These are phyloP conservation scores for Tarenaya hassleriana DNA, from an alignment of 345 rosid genomes.

Conservation along the genomic window DNA sequence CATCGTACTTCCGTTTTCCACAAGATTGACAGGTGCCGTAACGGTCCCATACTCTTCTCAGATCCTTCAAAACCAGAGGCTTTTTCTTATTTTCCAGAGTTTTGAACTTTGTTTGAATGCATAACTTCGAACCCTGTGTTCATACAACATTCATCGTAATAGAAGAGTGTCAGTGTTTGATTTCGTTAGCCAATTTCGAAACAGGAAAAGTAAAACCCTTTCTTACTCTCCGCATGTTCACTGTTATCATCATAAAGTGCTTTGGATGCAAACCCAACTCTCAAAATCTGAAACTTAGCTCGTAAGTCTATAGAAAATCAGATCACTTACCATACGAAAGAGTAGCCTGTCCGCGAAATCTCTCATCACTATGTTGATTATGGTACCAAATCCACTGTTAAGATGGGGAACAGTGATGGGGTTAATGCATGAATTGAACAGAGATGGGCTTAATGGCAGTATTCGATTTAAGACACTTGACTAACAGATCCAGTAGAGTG, in stretches of 20 bases:
- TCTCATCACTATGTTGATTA: slow-evolving; percentile 18
- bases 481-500: slow-evolving; percentile 9
- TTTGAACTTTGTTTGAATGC: slow-evolving; percentile 45
- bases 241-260: slow-evolving; percentile 1
- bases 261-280: not conserved
- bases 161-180: not conserved
- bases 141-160: not conserved
- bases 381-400: slow-evolving; percentile 24
- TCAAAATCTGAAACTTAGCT: not conserved
- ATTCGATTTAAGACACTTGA: not conserved
- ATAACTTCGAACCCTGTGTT: slow-evolving; percentile 48
- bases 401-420: not conserved
- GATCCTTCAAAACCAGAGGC: slow-evolving; percentile 72
- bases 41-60: slow-evolving; percentile 57
- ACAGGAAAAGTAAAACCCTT: not conserved
- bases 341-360: slow-evolving; percentile 15
- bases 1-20: slow-evolving; percentile 52
- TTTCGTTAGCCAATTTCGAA: slow-evolving; percentile 5
- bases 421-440: slow-evolving; percentile 5
- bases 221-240: slow-evolving; percentile 4
- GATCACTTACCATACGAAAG: slow-evolving; percentile 26
- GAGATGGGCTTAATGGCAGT: not conserved
- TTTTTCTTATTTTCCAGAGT: slow-evolving; percentile 51
- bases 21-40: slow-evolving; percentile 40
- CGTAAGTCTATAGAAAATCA: not conserved